These are phyloP conservation scores for Pseudozyma hubeiensis DNA, from an alignment of 1,284 basidiomycete species.

Conservation along the genomic window DNA sequence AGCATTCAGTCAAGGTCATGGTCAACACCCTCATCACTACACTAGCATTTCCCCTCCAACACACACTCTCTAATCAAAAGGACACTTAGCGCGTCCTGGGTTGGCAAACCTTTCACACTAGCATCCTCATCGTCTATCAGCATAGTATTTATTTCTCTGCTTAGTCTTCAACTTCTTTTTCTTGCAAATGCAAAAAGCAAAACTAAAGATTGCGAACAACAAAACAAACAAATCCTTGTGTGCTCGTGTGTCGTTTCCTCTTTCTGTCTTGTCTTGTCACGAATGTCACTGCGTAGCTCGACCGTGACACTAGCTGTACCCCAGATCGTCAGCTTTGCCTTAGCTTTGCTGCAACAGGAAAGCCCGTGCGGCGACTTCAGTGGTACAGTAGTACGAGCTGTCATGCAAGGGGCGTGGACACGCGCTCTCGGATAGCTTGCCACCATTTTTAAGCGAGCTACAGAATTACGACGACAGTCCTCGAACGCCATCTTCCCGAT, in stretches of 20 bases:
- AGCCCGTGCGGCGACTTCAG: too few species aligned
- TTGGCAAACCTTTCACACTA: slow-evolving; percentile 20
- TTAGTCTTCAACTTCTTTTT: slow-evolving; percentile 21
- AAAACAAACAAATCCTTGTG: neutral
- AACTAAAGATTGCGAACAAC: slow-evolving; percentile 41
- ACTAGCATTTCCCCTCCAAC: slow-evolving; percentile 19
- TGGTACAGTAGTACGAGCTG: too few species aligned
- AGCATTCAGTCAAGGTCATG: slow-evolving; percentile 30
- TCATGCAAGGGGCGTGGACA: too few species aligned
- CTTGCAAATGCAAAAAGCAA: slow-evolving; percentile 49
- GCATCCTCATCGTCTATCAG: slow-evolving; percentile 16
- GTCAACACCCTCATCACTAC: slow-evolving; percentile 20
- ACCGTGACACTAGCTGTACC: too few species aligned
- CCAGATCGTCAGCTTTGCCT: too few species aligned
- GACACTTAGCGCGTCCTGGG: slow-evolving; percentile 16
- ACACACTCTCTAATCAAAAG: slow-evolving; percentile 17
- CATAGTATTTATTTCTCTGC: slow-evolving; percentile 17
- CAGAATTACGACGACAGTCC: too few species aligned
- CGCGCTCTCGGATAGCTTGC: too few species aligned
- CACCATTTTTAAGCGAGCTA: too few species aligned
- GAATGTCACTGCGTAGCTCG: too few species aligned
- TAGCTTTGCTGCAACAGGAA: too few species aligned
- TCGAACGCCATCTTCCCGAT: too few species aligned
- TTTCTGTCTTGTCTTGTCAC: neutral
- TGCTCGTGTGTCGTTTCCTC: neutral